phyloP scores from a whole-genome alignment of 2,329 filamentous ascomycete species.

The Xylogone sp. region DNA sequence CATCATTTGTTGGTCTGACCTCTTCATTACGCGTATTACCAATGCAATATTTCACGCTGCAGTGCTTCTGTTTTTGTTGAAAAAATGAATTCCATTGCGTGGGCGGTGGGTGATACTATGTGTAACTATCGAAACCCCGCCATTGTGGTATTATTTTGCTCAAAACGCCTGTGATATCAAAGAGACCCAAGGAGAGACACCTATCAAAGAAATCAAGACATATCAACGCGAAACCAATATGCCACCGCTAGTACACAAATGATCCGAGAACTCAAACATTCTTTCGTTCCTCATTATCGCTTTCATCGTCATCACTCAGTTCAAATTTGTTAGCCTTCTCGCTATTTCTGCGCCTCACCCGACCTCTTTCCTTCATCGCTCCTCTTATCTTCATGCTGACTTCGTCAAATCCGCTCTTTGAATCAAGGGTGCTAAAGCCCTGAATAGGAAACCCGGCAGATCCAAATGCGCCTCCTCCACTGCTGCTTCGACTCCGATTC shows the following conservation, averaged over 20 bases:
- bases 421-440: slow-evolving; percentile 65
- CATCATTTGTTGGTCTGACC: no score
- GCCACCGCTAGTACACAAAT: not conserved
- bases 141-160: not conserved
- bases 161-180: not conserved
- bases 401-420: slow-evolving; percentile 71
- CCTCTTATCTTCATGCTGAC: slow-evolving; percentile 79
- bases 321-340: slow-evolving; percentile 36
- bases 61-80: no score
- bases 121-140: not conserved
- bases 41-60: no score
- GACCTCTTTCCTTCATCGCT: slow-evolving; percentile 77
- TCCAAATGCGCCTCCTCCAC: slow-evolving; percentile 59
- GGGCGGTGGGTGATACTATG: no score
- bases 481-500: slow-evolving; percentile 67
- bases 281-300: slow-evolving; percentile 20
- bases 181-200: not conserved
- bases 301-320: slow-evolving; percentile 34
- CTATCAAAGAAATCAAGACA: not conserved
- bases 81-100: no score
- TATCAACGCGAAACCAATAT: not conserved
- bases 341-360: slow-evolving; percentile 43
- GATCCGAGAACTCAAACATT: slow-evolving; percentile 10
- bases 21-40: no score
- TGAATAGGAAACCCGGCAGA: slow-evolving; percentile 62